Evolutionary conservation across 1,284 basidiomycete genomes (phyloP), one percentile per base, ranked within the genome.

Genomic region (Irpex sp.): DNA sequence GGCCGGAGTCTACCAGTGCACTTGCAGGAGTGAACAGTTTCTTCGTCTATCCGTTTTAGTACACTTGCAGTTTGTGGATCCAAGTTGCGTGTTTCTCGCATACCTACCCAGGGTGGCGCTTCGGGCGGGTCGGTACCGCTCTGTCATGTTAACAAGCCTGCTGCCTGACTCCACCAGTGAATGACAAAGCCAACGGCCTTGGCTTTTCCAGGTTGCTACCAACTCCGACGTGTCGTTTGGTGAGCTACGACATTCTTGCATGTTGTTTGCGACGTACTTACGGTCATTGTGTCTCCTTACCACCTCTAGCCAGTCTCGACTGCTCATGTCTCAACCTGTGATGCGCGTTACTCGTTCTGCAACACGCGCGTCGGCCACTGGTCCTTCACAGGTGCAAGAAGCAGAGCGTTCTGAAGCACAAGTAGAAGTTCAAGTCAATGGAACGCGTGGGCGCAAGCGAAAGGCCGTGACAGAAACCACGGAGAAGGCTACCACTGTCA

Each of bases 391-490:
- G 14, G 53, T 37, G 8, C 53, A 36, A 56, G n/a, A 18, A 16
- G 14, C 53, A 19, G 18, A 37, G 16, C 48, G 19, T 12, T 7
- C 42, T 16, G 33, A 10, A 8, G 21, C 7, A 7, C 35, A 56
- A 33, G 16, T 23, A 8, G 37, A 56, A 6, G 12, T 21, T 4
- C 36, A 42, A 19, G n/a, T 1, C 36, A 45, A 23, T 28, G 21
- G 35, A 54, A 36, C 52, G 12, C 52, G 28, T 16, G 21, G 28
- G 3, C 23, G 52, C 9, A 54, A 54, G 16, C 42, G 62, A 35
- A 45, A 58, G 7, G 59, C 61, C 14, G 56, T 18, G 33, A 63
- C 55, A 14, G 65, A 63, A n/a, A 66, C 63, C 14, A 62, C 63
- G 23, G 66, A 59, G 51, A 54, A 12, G 10, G 18, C 52, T 35